These are phyloP conservation scores for Peniophora sp. DNA, from an alignment of 1,284 basidiomycete species.

Conservation along the genomic window DNA sequence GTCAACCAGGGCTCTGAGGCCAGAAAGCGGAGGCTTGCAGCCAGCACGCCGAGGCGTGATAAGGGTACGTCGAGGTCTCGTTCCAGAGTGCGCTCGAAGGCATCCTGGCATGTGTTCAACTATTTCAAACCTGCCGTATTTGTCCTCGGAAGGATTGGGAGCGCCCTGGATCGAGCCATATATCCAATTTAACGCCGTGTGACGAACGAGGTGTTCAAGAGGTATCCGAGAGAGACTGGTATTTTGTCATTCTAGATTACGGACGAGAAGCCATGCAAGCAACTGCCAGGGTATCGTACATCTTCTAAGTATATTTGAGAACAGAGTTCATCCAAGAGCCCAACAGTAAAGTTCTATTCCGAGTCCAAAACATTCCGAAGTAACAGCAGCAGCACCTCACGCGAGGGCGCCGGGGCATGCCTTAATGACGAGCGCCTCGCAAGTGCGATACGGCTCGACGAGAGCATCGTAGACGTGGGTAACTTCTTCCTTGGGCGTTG, in stretches of 20 bases:
- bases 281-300: background rate
- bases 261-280: background rate
- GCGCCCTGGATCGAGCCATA: too few species aligned
- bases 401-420: constrained; percentile 10
- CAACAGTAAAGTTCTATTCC: background rate
- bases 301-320: background rate
- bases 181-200: too few species aligned
- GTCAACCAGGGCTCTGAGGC: too few species aligned
- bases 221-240: background rate
- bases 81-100: too few species aligned
- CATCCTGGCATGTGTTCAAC: too few species aligned
- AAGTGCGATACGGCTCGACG: constrained; percentile 28
- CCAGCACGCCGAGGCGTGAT: too few species aligned
- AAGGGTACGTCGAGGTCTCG: too few species aligned
- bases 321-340: background rate
- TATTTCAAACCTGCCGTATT: too few species aligned
- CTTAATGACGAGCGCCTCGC: constrained; percentile 31
- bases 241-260: background rate
- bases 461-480: constrained; percentile 22
- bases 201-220: too few species aligned
- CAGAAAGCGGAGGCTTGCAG: too few species aligned
- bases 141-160: too few species aligned
- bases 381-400: background rate
- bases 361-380: background rate
- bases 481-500: constrained; percentile 37